Evolutionary conservation across 345 rosid genomes (phyloP).

Genomic region (Laguncularia racemosa): DNA sequence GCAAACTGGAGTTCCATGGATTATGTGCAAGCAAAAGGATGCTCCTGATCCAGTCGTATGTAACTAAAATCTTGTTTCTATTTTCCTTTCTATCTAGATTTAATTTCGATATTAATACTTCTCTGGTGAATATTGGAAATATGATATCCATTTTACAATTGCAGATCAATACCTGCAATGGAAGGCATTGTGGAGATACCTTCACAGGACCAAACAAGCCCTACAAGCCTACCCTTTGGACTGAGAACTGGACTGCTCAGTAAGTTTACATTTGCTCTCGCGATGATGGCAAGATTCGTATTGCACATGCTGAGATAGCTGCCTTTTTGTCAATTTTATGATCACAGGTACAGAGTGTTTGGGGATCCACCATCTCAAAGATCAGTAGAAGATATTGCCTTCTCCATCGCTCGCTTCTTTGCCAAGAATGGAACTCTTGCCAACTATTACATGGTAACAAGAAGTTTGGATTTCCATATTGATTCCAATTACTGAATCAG

Average conservation of each 20-base stretch:
- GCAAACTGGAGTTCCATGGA: conserved; percentile 41
- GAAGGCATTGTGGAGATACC: conserved; percentile 49
- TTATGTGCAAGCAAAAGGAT: conserved; percentile 48
- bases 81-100: neutral
- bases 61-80: neutral
- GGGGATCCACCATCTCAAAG: conserved; percentile 51
- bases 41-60: conserved; percentile 42
- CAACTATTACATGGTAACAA: conserved; percentile 47
- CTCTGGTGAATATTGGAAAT: neutral
- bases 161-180: conserved; percentile 52
- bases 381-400: conserved; percentile 34
- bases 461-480: too few relatives aligned
- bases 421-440: conserved; percentile 40
- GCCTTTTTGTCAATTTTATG: too few relatives aligned
- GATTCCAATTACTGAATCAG: too few relatives aligned
- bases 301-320: too few relatives aligned
- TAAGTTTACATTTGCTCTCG: conserved; percentile 13
- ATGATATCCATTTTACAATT: neutral
- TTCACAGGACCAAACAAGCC: conserved; percentile 39
- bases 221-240: conserved; percentile 42
- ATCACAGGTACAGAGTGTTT: conserved; percentile 38
- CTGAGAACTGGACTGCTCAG: conserved; percentile 57
- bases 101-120: neutral
- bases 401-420: conserved; percentile 40
- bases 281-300: too few relatives aligned